Evolutionary conservation across 169 alveolate species (phyloP), one percentile per base, ranked within the genome.

Genomic region (Plasmodium sp.): DNA sequence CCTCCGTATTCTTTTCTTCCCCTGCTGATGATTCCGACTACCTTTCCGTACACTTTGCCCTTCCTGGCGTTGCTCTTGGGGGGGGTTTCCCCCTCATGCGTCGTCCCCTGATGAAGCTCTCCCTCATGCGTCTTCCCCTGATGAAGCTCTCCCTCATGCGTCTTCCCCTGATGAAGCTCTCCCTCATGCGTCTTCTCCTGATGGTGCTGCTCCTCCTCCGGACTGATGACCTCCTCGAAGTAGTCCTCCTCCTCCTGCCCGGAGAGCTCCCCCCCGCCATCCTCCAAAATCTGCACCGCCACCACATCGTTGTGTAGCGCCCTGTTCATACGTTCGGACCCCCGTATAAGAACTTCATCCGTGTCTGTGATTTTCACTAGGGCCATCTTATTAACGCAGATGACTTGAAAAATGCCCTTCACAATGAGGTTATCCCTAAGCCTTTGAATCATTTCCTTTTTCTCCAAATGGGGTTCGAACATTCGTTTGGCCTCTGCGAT

Each of bases 301-400:
- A 99, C 99, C 36, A 97, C 90, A 95, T 99, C 99, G 7, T 99
- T 99, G 93, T 99, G 99, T 56, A 99, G 95, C 73, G 99, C 99
- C 86, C 99, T 97, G 96, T 99, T 99, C 95, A 98, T 94, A 86
- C 98, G 97, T 93, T 96, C 48, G 0, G 91, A 45, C 36, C 99
- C 99, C 82, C 83, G 90, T 18, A 99, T 97, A 18, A 96, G 93
- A 79, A 98, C 96, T 82, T 97, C 99, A 31, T 97, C 96, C 83
- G 96, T 83, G 92, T 94, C 94, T 84, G 96, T 86, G 84, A 97
- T 41, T 96, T 96, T 81, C 80, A 96, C 96, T 92, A 95, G 73
- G 79, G 98, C 97, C 67, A 96, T 56, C 83, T 96, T 81, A 82
- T 95, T 91, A 85, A 98, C 97, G 90, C 96, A 12, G 81, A 98